phyloP scores from a whole-genome alignment of 2,329 filamentous ascomycete genomes.

The Coleophoma crateriformis region DNA sequence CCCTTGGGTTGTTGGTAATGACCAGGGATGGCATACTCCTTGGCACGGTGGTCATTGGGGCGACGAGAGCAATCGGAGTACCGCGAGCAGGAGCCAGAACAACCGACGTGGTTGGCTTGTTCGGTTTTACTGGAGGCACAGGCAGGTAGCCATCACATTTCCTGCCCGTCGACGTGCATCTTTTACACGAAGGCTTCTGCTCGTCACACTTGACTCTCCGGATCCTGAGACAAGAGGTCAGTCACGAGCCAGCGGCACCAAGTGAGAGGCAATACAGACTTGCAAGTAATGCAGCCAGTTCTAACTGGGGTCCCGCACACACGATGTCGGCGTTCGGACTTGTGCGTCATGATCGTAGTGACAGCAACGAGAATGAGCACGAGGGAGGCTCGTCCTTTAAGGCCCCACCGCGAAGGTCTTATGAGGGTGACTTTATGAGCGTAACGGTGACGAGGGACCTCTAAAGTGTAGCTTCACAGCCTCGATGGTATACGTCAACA shows the following conservation, averaged over 20 bases:
- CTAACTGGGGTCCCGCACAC: constrained; percentile 1
- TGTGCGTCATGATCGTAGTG: too few relatives aligned
- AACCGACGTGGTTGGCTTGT: background rate
- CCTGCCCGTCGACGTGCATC: constrained; percentile 22
- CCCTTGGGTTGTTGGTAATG: constrained; percentile 12
- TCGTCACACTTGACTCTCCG: constrained; percentile 25
- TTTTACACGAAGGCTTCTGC: constrained; percentile 22
- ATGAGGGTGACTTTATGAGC: too few relatives aligned
- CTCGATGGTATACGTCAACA: too few relatives aligned
- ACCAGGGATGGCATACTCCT: background rate
- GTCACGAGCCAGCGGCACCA: background rate
- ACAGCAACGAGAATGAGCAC: too few relatives aligned
- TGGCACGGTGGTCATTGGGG: too few relatives aligned
- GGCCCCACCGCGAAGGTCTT: too few relatives aligned
- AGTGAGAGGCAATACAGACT: background rate
- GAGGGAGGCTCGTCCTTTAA: too few relatives aligned
- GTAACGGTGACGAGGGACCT: too few relatives aligned
- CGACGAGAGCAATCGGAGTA: too few relatives aligned
- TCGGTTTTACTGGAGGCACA: constrained; percentile 1
- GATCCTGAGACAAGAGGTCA: constrained; percentile 11
- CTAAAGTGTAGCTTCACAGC: too few relatives aligned
- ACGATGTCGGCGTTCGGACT: too few relatives aligned
- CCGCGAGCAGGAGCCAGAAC: background rate
- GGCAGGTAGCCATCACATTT: constrained; percentile 24
- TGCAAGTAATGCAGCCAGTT: background rate